Base-by-base conservation (phyloP, 306 rosid genomes). In the Prunus campanulata region DNA sequence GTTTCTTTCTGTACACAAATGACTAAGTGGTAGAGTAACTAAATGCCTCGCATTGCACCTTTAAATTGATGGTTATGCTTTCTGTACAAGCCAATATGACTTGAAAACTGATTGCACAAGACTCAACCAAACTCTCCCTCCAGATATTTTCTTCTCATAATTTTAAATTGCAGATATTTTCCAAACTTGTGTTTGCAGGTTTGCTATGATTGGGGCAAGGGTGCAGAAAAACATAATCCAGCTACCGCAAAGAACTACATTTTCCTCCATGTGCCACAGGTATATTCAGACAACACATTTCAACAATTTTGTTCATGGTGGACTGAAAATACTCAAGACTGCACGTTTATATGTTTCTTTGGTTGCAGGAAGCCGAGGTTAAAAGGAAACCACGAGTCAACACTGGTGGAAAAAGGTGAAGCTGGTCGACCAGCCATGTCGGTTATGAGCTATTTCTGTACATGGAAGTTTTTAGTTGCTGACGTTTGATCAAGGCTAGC, bases 171-270 rank as follows among this genome's bases (percentile, higher is more conserved):
- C 10, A 70, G 25, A 13, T 52, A 14, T 20, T 42, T 61, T 16
- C 29, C 35, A 20, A 50, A 72, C 39, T 71, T 27, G 7, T 46
- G 46, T 78, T 35, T 82, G 18, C 35, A 93, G 97, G 88, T 87
- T 56, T 93, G 98, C 75, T 91, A 93, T 68, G 98, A 93, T 80
- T 91, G 96, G 97, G 83, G 97, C 77, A 91, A 93, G 77, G 96
- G 97, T 15, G 98, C 97, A 20, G 97, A 93, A 88, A 91, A 90
- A 79, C 92, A 91, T 85, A 91, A 91, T 75, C 93, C 98, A 24
- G 80, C 92, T 54, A 81, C 90, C 2, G 93, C 96, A 6, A 91
- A 90, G 86, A 81, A 76, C 83, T 61, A 50, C 89, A 91, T 93
- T 61, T 93, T 27, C 88, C 75, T 87, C 71, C 98, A 90, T 75